Base-by-base conservation (phyloP, 192 early-diverging fungal genomes). In the Linnemannia schmuckeri region DNA sequence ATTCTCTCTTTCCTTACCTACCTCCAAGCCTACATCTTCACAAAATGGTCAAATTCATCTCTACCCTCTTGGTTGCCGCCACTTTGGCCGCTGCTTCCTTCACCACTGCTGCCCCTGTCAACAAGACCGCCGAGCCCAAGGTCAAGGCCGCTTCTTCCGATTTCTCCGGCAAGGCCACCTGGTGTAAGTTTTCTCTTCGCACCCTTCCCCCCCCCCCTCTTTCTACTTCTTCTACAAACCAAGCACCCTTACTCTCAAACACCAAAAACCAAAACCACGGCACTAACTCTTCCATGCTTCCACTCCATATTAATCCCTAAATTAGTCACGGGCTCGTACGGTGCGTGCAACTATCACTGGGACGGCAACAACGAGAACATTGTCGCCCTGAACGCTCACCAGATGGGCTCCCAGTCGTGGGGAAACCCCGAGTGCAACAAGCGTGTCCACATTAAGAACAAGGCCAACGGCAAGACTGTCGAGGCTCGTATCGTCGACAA, bases 401-500 rank as follows among this genome's bases (percentile, higher is more conserved):
- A 85, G 49, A 89, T 89, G 79, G 90, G 90, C 63, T 46, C 66
- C 33, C 71, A 79, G 69, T 77, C 82, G 17, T 79, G 80, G 70
- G 80, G 74, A 37, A 82, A 81, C 74, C 83, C 79, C 13, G 87
- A 78, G 72, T 91, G 90, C 80, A 71, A 75, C 61, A 70, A 78
- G 47, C n/a, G 70, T 13, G 85, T 89, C 41, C n/a, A 9, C 9
- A 82, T 90, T 55, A 69, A 38, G 15, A 71, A 84, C 81, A 63
- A 69, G 12, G 70, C 70, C 18, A 78, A 84, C 68, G 76, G 71
- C 76, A 88, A 84, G 70, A 66, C 78, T 42, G 88, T 82, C 46
- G n/a, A 49, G n/a, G 84, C 80, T 61, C 88, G 79, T 5, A 84
- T 91, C 22, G 88, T 85, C 15, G 90, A 91, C 77, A 85, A 78